These are phyloP conservation scores for Saccharomyces hybrid DNA, from an alignment of 1,139 yeast species.

Conservation along the genomic window DNA sequence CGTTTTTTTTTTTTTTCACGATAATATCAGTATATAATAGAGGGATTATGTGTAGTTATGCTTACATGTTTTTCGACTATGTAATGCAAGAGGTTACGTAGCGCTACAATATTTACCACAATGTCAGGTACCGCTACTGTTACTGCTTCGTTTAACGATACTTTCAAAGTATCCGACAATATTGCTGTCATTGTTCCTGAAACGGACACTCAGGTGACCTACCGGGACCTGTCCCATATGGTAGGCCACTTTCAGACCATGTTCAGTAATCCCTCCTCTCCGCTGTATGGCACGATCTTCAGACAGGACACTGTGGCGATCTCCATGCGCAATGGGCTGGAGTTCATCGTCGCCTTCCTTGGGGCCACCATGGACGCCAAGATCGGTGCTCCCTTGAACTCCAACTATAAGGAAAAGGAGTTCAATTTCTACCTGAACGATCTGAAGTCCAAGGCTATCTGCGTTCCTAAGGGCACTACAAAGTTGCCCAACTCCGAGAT, in stretches of 20 bases:
- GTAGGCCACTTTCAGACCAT: slow-evolving; percentile 39
- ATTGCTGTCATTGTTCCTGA: slow-evolving; percentile 38
- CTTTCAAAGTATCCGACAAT: slow-evolving; percentile 31
- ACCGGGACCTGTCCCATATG: slow-evolving; percentile 34
- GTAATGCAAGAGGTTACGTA: neutral
- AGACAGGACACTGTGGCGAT: slow-evolving; percentile 48
- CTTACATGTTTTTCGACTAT: no score
- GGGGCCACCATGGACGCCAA: slow-evolving; percentile 47
- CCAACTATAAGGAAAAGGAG: slow-evolving; percentile 51
- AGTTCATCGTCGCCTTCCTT: slow-evolving; percentile 46
- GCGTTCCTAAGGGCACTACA: slow-evolving; percentile 46
- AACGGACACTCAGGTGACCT: slow-evolving; percentile 33
- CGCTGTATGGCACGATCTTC: slow-evolving; percentile 28
- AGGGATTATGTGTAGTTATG: neutral
- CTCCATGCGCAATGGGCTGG: slow-evolving; percentile 51
- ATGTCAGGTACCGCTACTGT: slow-evolving; percentile 2
- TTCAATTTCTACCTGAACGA: slow-evolving; percentile 57
- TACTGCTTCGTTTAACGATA: slow-evolving; percentile 28
- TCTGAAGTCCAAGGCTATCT: slow-evolving; percentile 45
- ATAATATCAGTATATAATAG: neutral
- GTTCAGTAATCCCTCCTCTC: slow-evolving; percentile 35
- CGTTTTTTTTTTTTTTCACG: neutral
- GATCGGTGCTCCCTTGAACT: slow-evolving; percentile 59
- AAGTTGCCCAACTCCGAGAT: slow-evolving; percentile 35
- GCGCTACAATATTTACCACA: neutral